phyloP scores from a whole-genome alignment of 1,284 basidiomycete species.

The Mycena sp. region DNA sequence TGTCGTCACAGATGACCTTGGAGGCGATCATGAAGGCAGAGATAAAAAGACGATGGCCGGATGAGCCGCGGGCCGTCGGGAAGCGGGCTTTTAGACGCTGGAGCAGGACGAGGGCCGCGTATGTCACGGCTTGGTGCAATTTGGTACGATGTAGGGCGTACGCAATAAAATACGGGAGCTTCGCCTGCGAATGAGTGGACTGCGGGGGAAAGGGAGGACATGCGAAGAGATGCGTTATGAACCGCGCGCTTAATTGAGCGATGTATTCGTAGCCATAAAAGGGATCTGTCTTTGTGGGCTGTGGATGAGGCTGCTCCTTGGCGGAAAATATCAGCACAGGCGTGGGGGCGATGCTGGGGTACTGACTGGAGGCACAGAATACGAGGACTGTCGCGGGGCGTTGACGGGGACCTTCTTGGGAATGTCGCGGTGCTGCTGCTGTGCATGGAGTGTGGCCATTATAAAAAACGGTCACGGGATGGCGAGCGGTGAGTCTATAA shows the following conservation, averaged over 20 bases:
- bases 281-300: conserved; percentile 57
- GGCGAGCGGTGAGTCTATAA: conserved; percentile 17
- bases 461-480: conserved; percentile 21
- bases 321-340: conserved; percentile 2
- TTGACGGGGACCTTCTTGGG: conserved; percentile 27
- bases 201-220: conserved; percentile 73
- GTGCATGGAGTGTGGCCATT: conserved; percentile 26
- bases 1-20: conserved; percentile 95
- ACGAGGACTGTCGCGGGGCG: conserved; percentile 15
- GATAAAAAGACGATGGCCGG: conserved; percentile 91
- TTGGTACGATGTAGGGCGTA: conserved; percentile 92
- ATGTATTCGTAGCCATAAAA: conserved; percentile 85
- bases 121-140: conserved; percentile 83
- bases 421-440: conserved; percentile 19
- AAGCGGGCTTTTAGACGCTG: conserved; percentile 91
- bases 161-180: conserved; percentile 85
- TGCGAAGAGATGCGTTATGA: conserved; percentile 83
- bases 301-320: conserved; percentile 21
- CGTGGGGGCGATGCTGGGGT: no score
- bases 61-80: conserved; percentile 91
- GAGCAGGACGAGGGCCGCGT: conserved; percentile 86
- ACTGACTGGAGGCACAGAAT: conserved; percentile 27
- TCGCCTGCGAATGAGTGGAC: conserved; percentile 62
- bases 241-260: conserved; percentile 72
- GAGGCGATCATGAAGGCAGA: conserved; percentile 95